Conservation (phyloP, 257 asterid genomes). For the Ocimum tenuiflorum region DNA sequence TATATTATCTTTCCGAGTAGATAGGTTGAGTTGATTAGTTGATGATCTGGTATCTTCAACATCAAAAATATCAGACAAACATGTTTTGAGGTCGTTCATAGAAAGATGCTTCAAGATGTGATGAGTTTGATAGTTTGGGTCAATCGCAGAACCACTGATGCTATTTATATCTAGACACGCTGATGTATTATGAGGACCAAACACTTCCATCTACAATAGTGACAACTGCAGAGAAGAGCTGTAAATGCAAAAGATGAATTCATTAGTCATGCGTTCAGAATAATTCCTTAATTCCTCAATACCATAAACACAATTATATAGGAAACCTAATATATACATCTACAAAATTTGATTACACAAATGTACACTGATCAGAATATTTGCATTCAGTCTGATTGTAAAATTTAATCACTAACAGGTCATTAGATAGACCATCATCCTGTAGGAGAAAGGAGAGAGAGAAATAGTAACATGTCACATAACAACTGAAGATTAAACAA, state of each 20-base stretch:
- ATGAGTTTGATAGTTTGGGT: conserved; percentile 25
- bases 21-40: conserved; percentile 17
- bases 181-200: conserved; percentile 31
- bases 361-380: neutral
- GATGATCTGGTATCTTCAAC: conserved; percentile 33
- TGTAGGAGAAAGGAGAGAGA: neutral
- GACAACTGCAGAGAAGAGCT: conserved; percentile 27
- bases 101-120: conserved; percentile 22
- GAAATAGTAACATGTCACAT: neutral
- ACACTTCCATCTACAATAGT: conserved; percentile 51
- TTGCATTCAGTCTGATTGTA: too few relatives aligned
- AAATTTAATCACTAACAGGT: neutral
- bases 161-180: conserved; percentile 38
- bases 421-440: neutral
- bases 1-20: conserved; percentile 18
- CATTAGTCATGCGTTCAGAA: neutral
- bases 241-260: neutral
- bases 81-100: conserved; percentile 41
- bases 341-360: neutral
- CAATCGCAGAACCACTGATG: conserved; percentile 31
- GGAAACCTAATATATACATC: neutral
- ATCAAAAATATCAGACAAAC: conserved; percentile 33
- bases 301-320: conserved; percentile 5
- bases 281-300: neutral
- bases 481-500: neutral